Evolutionary conservation across 2,329 filamentous ascomycete genomes (phyloP).

Genomic region (Aspergillus caelatus): DNA sequence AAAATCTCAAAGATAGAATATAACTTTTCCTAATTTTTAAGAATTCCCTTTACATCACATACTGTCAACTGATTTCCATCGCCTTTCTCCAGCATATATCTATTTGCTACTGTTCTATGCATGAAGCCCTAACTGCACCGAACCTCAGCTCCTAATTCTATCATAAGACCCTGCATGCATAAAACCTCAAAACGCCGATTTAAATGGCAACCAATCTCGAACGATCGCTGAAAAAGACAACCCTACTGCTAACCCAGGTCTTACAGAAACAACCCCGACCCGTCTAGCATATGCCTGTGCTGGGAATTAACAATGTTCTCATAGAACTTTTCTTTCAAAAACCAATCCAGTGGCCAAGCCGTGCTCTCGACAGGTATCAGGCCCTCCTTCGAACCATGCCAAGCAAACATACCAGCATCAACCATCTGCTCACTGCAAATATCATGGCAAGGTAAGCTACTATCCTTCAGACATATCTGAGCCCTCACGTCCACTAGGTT

Average conservation of each 20-base stretch:
- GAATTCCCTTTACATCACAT: background rate
- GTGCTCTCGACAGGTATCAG: constrained; percentile 11
- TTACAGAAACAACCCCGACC: background rate
- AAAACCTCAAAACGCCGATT: background rate
- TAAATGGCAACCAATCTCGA: background rate
- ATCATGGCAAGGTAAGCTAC: constrained; percentile 4
- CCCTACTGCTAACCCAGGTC: background rate
- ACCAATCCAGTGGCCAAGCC: constrained; percentile 22
- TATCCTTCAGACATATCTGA: constrained; percentile 23
- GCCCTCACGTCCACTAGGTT: constrained; percentile 24
- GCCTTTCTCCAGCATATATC: background rate
- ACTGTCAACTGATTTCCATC: background rate
- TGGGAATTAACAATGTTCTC: constrained; percentile 19
- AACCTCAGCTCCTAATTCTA: background rate
- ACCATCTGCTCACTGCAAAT: constrained; percentile 18
- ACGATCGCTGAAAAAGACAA: background rate
- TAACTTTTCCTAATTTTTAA: background rate
- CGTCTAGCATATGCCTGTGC: constrained; percentile 2
- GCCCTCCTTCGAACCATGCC: constrained; percentile 18
- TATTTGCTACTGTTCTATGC: background rate
- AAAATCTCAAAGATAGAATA: background rate
- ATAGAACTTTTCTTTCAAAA: constrained; percentile 22
- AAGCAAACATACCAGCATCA: constrained; percentile 31
- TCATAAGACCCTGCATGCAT: background rate
- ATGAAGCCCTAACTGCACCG: background rate